These are phyloP conservation scores for Globisporangium heterothallicum DNA, from an alignment of 352 stramenopile species.

Conservation along the genomic window DNA sequence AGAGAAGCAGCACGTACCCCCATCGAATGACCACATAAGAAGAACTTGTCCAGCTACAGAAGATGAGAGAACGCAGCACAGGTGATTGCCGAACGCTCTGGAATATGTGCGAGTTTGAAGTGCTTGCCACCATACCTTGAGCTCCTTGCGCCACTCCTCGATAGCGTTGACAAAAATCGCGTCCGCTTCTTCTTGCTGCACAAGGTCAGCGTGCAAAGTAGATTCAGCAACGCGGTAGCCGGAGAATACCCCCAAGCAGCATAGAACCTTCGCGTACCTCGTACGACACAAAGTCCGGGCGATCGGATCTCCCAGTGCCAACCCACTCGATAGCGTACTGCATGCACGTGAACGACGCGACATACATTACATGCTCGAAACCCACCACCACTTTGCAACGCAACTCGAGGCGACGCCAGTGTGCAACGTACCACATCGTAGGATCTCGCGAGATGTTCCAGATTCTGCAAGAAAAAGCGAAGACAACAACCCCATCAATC, in stretches of 20 bases:
- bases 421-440: slow-evolving; percentile 55
- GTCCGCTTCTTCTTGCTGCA: slow-evolving; percentile 52
- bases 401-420: too few species aligned
- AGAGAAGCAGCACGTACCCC: slow-evolving; percentile 24
- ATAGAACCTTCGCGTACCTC: slow-evolving; percentile 27
- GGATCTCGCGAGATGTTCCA: slow-evolving; percentile 47
- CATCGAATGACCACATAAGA: slow-evolving; percentile 58
- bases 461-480: slow-evolving; percentile 30
- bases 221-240: not conserved
- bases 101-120: not conserved
- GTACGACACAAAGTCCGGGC: slow-evolving; percentile 48
- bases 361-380: not conserved
- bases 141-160: slow-evolving; percentile 56
- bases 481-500: not conserved
- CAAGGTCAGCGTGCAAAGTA: not conserved
- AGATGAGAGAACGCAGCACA: too few species aligned
- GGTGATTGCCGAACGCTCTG: too few species aligned
- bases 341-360: not conserved
- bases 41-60: slow-evolving; percentile 50
- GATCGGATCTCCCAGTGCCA: slow-evolving; percentile 54
- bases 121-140: slow-evolving; percentile 24
- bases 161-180: slow-evolving; percentile 52
- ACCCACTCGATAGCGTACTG: slow-evolving; percentile 74
- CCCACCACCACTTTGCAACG: too few species aligned
- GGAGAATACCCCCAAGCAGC: not conserved